Percentiles rank a stretch among this genome's conserved stretches.
Evolutionary conservation across 2,329 filamentous ascomycete species (phyloP).

Genomic region (Epichloe scottii): DNA sequence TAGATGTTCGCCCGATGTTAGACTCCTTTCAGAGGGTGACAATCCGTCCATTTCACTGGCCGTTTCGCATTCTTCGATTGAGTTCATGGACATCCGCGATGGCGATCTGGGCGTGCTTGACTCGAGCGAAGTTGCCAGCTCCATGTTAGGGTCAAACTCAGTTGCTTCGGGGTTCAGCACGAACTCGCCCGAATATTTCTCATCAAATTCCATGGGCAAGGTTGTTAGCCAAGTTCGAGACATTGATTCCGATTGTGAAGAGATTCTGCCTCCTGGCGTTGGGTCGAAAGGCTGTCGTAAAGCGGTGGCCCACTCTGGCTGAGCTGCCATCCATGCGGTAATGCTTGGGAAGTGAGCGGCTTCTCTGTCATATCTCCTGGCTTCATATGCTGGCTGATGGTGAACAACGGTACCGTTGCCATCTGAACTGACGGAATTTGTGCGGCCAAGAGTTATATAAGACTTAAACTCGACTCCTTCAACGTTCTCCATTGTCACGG

Average conservation of each 20-base stretch:
- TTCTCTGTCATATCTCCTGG: not conserved
- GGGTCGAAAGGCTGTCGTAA: constrained; percentile 3
- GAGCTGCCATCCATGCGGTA: constrained; percentile 5
- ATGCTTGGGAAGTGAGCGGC: not conserved
- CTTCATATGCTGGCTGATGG: not conserved
- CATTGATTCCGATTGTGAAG: not conserved
- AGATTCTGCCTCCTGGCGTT: constrained; percentile 1
- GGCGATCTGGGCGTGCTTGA: not conserved
- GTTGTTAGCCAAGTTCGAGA: no score
- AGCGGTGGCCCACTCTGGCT: not conserved
- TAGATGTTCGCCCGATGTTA: not conserved
- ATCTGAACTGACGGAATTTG: constrained; percentile 1
- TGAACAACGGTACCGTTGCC: constrained; percentile 2
- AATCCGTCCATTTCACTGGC: not conserved
- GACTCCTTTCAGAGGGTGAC: not conserved
- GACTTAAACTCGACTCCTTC: not conserved
- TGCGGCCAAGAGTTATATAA: not conserved
- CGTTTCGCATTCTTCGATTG: not conserved
- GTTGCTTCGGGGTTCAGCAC: constrained; percentile 6
- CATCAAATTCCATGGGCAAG: not conserved
- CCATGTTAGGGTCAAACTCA: constrained; percentile 2
- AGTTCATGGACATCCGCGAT: not conserved
- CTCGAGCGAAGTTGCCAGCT: not conserved
- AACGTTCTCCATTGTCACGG: not conserved
- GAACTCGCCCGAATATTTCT: not conserved